Evolutionary conservation across 2,329 filamentous ascomycete species (phyloP), one percentile per base, ranked within the genome.

Genomic region (Colletotrichum abscissum): DNA sequence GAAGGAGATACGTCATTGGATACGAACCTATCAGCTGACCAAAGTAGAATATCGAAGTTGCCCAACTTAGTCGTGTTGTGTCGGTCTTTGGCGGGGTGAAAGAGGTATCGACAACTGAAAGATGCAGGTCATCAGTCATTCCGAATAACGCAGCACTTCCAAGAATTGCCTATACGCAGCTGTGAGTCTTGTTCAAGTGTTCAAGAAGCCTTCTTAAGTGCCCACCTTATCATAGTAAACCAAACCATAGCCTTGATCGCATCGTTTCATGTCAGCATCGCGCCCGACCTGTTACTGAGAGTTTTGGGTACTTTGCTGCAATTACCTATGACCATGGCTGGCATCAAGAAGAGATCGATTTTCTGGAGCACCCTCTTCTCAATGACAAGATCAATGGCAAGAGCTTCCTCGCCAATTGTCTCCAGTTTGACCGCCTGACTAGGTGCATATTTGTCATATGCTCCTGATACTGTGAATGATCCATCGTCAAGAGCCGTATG

Each of bases 31-130:
- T 90, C 2, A 95, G 86, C 92, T 94, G 93, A 38, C 93, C 93
- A 76, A 95, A 94, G 84, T 95, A 95, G 84, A 95, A 95, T 77
- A 94, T 86, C 0, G 92, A 94, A 0, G 92, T 95, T 2, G 93
- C 93, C 93, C 93, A 95, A 76, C 89, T 92, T 30, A 95, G 87
- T 12, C 93, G 88, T 0, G 88, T 87, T 0, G 93, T 95, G 78
- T 93, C 89, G n/a, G 88, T 88, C 59, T 16, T 67, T 49, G 42
- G 42, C 7, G 42, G 42, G 16, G 8, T n/a, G 59, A 59, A 59
- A 0, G 88, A 88, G 1, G 88, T 86, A 0, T 92, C 91, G 1
- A 76, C 79, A 0, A 82, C 83, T 33, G 86, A 86, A 49, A 95
- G 88, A 1, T 84, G 75, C 4, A 95, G 86, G 78, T 95, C 92